Evolutionary conservation across 75 land plant species (phyloP).

Genomic region (Pinus tabuliformis): DNA sequence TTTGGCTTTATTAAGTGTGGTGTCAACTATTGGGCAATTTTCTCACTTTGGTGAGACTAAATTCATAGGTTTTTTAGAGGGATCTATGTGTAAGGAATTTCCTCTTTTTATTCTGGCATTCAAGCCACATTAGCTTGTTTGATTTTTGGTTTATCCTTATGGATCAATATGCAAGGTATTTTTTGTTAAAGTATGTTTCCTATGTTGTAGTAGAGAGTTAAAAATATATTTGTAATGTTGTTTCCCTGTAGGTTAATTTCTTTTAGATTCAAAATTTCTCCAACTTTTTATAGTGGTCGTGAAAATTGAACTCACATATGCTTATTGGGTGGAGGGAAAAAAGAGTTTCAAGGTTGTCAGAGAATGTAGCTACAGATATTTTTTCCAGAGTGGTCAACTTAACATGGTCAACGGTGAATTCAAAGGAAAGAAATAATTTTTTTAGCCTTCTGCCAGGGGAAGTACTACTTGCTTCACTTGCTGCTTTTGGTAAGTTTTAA

Average conservation of each 20-base stretch:
- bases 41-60: too few species aligned
- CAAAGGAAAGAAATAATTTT: conserved; percentile 59
- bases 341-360: conserved; percentile 67
- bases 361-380: conserved; percentile 63
- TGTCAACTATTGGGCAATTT: background rate
- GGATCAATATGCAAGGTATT: background rate
- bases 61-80: too few species aligned
- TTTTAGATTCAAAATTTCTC: background rate
- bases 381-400: conserved; percentile 69
- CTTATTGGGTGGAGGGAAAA: conserved; percentile 50
- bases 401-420: conserved; percentile 58
- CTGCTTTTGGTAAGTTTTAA: conserved; percentile 70
- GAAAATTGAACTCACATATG: background rate
- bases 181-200: background rate
- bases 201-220: background rate
- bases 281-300: background rate
- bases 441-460: conserved; percentile 80
- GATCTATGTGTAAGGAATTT: too few species aligned
- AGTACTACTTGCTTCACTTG: conserved; percentile 81
- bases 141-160: too few species aligned
- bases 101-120: too few species aligned
- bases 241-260: too few species aligned
- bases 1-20: background rate
- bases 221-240: background rate
- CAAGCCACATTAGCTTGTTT: too few species aligned